Conservation (phyloP, 768 basidiomycete species). For the Dictyophora rubrovolvata region DNA sequence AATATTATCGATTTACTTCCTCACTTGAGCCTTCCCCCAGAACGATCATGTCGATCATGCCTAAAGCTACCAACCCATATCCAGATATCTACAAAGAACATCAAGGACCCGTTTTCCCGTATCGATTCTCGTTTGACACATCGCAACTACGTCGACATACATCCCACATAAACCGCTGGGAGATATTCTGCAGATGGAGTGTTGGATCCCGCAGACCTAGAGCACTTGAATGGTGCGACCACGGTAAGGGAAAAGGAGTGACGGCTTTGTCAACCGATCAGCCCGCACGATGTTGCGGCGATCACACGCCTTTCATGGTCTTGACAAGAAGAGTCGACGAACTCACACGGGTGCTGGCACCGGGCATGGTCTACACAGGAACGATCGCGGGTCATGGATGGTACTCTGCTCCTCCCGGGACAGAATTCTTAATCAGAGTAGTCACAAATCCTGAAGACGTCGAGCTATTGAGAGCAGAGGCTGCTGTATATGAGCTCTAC, state of each 20-base stretch:
- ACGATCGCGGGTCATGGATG: conserved; percentile 6
- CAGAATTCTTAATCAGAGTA: conserved; percentile 5
- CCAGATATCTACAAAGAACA: background rate
- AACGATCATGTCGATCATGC: too few species aligned
- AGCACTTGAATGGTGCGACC: conserved; percentile 4
- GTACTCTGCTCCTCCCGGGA: conserved; percentile 1
- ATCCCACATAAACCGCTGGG: background rate
- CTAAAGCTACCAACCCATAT: background rate
- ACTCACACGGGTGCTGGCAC: background rate
- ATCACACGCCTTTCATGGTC: conserved; percentile 1
- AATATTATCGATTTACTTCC: too few species aligned
- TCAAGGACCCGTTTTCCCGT: conserved; percentile 4
- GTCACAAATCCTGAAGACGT: conserved; percentile 5
- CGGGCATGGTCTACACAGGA: background rate
- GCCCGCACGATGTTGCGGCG: conserved; percentile 5
- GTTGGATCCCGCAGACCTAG: background rate
- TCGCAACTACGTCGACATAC: background rate
- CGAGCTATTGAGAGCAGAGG: background rate
- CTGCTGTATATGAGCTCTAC: background rate
- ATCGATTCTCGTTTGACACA: conserved; percentile 4
- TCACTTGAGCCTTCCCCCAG: too few species aligned
- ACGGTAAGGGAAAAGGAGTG: conserved; percentile 7
- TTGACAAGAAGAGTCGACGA: conserved; percentile 1
- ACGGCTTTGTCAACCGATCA: conserved; percentile 5
- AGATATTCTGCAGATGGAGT: conserved; percentile 5